Evolutionary conservation across 1,284 basidiomycete genomes (phyloP), one percentile per base, ranked within the genome.

Genomic region (Fistulinella cinereoalba): DNA sequence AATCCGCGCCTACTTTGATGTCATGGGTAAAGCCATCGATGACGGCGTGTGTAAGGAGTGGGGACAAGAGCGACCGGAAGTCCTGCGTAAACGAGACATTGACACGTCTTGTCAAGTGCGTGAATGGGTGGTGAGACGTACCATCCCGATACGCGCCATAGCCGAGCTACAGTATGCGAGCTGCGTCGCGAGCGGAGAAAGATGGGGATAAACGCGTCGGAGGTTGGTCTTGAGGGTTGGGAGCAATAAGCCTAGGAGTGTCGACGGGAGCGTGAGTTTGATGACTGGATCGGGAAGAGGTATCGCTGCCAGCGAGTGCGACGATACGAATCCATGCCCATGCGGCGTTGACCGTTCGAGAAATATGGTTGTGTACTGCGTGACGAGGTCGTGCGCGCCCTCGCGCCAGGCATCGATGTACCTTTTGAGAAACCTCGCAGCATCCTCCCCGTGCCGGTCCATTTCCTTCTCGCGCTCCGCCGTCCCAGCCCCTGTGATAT

Each of bases 371-470:
- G 85, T 80, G 58, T 85, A 97, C 65, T 97, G 93, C 15, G 85
- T 87, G 54, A 96, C 78, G 56, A 95, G 84, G 64, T 98, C 94
- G 66, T 94, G 88, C 21, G 94, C 85, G 44, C 90, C 84, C 68
- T 97, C 94, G 40, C 94, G 76, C 86, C 94, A 97, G 8, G 85
- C 70, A 61, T 97, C 95, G 55, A 96, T 83, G 68, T 94, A 95
- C 58, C 82, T 83, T 58, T 91, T 86, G 47, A 95, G 73, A 67
- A 85, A 93, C 34, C 85, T 71, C 23, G 86, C 79, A 19, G 89
- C 74, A 51, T 92, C 89, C 51, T 84, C 79, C 53, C 75, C 77
- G 47, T 81, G 80, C 41, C 76, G 68, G 27, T 72, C 72, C 36
- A 76, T 60, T 22, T 69, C 61, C 47, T 55, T 56, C 57, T 69